Percentiles rank a stretch among this genome's conserved stretches.
These are phyloP conservation scores for Dactylellina cionopaga DNA, from an alignment of 2,329 filamentous ascomycete genomes.

Conservation along the genomic window DNA sequence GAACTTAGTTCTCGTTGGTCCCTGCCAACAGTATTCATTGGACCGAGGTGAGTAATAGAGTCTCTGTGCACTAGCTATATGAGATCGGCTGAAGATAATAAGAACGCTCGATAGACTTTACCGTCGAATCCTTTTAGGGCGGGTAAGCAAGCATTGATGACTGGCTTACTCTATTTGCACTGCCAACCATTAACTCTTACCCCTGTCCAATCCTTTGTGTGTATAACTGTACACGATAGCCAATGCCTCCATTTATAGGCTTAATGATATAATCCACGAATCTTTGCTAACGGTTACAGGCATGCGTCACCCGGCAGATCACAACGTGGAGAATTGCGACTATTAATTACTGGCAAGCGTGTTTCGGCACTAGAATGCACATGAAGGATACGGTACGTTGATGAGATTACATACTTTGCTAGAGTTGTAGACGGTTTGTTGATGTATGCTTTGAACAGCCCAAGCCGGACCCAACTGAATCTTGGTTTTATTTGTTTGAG, in stretches of 20 bases:
- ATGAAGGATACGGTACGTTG: slow-evolving; percentile 54
- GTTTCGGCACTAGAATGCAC: slow-evolving; percentile 49
- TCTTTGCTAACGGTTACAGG: slow-evolving; percentile 12
- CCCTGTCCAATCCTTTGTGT: too few relatives aligned
- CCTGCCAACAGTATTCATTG: slow-evolving; percentile 55
- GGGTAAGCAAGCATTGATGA: slow-evolving; percentile 59
- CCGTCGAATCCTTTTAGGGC: slow-evolving; percentile 54
- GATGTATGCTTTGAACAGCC: slow-evolving; percentile 16
- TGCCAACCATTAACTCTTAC: slow-evolving; percentile 25
- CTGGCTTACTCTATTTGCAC: slow-evolving; percentile 59
- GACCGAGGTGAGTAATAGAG: slow-evolving; percentile 54
- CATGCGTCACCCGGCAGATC: slow-evolving; percentile 39
- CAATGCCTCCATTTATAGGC: not conserved
- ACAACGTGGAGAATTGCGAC: slow-evolving; percentile 55
- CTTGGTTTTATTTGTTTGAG: slow-evolving; percentile 36
- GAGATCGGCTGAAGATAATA: slow-evolving; percentile 37
- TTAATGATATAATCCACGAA: not conserved
- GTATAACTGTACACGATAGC: too few relatives aligned
- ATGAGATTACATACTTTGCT: not conserved
- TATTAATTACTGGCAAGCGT: slow-evolving; percentile 55
- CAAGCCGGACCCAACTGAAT: slow-evolving; percentile 33
- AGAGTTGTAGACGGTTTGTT: too few relatives aligned
- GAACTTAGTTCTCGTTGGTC: slow-evolving; percentile 55
- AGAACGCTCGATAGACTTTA: slow-evolving; percentile 54
- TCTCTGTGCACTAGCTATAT: slow-evolving; percentile 43